These are phyloP conservation scores for Phtheirospermum japonicum DNA, from an alignment of 257 asterid species.

Conservation along the genomic window DNA sequence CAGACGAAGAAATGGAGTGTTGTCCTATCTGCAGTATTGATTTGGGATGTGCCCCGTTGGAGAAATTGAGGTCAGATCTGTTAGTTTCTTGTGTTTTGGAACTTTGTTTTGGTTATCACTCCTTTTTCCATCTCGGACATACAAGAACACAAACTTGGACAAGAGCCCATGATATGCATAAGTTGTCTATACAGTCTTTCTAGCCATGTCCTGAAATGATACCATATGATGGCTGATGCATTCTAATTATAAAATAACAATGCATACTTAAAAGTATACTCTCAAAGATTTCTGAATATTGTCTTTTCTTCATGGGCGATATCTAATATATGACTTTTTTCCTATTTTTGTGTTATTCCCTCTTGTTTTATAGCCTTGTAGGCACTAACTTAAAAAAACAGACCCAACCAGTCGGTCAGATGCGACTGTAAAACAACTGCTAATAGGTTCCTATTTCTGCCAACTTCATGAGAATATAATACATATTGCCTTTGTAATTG, in stretches of 20 bases:
- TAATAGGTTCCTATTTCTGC: neutral
- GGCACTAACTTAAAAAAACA: neutral
- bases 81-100: conserved; percentile 7
- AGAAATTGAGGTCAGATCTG: conserved; percentile 55
- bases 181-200: conserved; percentile 8
- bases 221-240: conserved; percentile 4
- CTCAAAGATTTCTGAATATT: neutral
- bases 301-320: conserved; percentile 3
- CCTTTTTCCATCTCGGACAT: neutral
- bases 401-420: neutral
- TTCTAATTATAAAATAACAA: neutral
- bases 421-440: neutral
- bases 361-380: neutral
- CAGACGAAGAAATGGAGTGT: conserved; percentile 39
- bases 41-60: conserved; percentile 60
- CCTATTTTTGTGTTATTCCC: neutral
- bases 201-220: conserved; percentile 14
- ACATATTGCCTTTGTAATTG: neutral
- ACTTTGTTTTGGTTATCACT: neutral
- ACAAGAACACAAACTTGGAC: neutral
- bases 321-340: neutral
- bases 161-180: conserved; percentile 1
- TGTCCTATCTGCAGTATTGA: conserved; percentile 56
- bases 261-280: neutral
- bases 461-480: conserved; percentile 1